phyloP scores from a whole-genome alignment of 805 yeast species.

The Candida succiphila region DNA sequence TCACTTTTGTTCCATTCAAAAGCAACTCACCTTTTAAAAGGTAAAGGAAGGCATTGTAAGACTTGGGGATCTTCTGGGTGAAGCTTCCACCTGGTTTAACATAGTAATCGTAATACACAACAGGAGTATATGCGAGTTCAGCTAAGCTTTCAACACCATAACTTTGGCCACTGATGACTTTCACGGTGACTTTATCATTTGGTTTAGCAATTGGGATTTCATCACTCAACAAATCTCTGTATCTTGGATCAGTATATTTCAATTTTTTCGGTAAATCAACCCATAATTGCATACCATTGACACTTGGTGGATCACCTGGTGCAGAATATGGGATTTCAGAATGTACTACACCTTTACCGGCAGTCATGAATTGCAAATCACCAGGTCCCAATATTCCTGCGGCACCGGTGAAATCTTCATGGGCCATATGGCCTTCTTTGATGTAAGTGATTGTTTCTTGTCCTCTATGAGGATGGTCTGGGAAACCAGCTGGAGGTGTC shows the following conservation, averaged over 20 bases:
- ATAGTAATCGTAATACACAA: conserved; percentile 58
- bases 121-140: conserved; percentile 76
- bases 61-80: conserved; percentile 45
- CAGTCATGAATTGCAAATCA: conserved; percentile 90
- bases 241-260: conserved; percentile 61
- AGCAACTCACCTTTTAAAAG: conserved; percentile 50
- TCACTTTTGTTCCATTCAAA: conserved; percentile 32
- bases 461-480: conserved; percentile 79
- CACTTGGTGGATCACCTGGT: conserved; percentile 34
- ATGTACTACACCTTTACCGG: conserved; percentile 81
- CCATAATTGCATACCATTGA: conserved; percentile 77
- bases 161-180: conserved; percentile 69
- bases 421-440: conserved; percentile 59
- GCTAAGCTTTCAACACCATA: conserved; percentile 67
- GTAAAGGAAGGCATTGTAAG: conserved; percentile 64
- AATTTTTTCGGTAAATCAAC: conserved; percentile 64
- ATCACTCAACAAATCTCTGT: conserved; percentile 60
- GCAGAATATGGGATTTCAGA: conserved; percentile 72
- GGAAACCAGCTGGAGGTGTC: conserved; percentile 61
- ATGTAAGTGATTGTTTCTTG: conserved; percentile 72
- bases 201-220: conserved; percentile 67
- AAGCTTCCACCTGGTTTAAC: conserved; percentile 59
- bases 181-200: conserved; percentile 52
- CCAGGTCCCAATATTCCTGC: conserved; percentile 70
- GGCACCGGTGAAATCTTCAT: conserved; percentile 84